These are phyloP conservation scores for Tribonema minus DNA, from an alignment of 108 stramenopile genomes.

Conservation along the genomic window DNA sequence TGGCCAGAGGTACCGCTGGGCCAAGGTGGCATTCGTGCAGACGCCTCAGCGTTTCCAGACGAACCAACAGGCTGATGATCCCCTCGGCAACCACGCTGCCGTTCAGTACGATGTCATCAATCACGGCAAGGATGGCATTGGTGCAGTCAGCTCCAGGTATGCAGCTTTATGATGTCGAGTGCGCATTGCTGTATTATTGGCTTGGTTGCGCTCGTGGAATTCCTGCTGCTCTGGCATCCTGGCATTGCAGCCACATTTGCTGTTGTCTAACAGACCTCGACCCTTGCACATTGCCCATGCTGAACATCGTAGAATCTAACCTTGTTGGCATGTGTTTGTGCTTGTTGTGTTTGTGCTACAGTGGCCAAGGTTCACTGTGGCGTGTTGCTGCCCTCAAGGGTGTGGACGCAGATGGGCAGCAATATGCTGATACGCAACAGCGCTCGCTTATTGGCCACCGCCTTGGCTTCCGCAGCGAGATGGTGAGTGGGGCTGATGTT, in stretches of 20 bases:
- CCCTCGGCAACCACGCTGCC: conserved; percentile 42
- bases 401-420: conserved; percentile 2
- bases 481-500: too few relatives aligned
- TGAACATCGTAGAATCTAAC: too few relatives aligned
- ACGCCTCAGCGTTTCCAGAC: conserved; percentile 30
- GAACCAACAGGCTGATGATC: conserved; percentile 1
- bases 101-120: conserved; percentile 41
- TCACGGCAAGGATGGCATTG: conserved; percentile 44
- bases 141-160: conserved; percentile 26
- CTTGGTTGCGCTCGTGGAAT: too few relatives aligned
- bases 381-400: conserved; percentile 37
- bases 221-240: too few relatives aligned
- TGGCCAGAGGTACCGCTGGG: conserved; percentile 28
- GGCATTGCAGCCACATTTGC: too few relatives aligned
- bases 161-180: too few relatives aligned
- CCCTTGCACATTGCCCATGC: too few relatives aligned
- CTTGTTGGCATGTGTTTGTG: too few relatives aligned
- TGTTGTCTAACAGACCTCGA: too few relatives aligned
- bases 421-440: conserved; percentile 4
- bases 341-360: too few relatives aligned
- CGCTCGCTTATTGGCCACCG: conserved; percentile 8
- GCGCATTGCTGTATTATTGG: too few relatives aligned
- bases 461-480: conserved; percentile 42
- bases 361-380: conserved; percentile 42
- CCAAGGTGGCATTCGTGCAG: conserved; percentile 38